phyloP scores from a whole-genome alignment of 805 yeast species.

The Schwanniomyces pseudopolymorphus region DNA sequence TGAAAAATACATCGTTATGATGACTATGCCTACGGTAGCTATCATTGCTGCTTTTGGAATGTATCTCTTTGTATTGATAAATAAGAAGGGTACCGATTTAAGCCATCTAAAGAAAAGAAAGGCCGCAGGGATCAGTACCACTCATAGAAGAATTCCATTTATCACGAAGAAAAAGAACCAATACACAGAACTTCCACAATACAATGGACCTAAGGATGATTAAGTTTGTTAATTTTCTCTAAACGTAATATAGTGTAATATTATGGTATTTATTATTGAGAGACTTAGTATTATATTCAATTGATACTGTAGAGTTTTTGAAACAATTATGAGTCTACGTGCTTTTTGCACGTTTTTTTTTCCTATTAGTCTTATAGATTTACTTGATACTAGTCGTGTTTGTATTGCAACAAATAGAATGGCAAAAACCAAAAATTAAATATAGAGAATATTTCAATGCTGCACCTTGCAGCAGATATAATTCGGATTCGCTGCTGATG shows the following conservation, averaged over 20 bases:
- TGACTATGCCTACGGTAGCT: constrained; percentile 69
- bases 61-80: constrained; percentile 62
- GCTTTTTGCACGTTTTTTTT: no score
- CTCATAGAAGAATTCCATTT: constrained; percentile 31
- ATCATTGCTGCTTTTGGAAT: constrained; percentile 57
- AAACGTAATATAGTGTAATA: neutral
- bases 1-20: constrained; percentile 60
- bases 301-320: no score
- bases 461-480: no score
- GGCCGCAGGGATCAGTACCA: constrained; percentile 24
- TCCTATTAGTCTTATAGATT: no score
- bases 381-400: no score
- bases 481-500: no score
- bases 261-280: neutral
- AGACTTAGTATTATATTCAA: no score
- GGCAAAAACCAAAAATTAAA: no score
- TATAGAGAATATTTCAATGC: no score
- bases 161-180: constrained; percentile 17
- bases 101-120: constrained; percentile 34
- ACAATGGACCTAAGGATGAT: constrained; percentile 6
- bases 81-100: constrained; percentile 44
- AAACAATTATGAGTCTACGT: no score
- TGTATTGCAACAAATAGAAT: no score
- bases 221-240: neutral
- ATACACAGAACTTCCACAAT: constrained; percentile 35